These are phyloP conservation scores for Sclerotinia minor DNA, from an alignment of 2,329 filamentous ascomycete genomes.

Conservation along the genomic window DNA sequence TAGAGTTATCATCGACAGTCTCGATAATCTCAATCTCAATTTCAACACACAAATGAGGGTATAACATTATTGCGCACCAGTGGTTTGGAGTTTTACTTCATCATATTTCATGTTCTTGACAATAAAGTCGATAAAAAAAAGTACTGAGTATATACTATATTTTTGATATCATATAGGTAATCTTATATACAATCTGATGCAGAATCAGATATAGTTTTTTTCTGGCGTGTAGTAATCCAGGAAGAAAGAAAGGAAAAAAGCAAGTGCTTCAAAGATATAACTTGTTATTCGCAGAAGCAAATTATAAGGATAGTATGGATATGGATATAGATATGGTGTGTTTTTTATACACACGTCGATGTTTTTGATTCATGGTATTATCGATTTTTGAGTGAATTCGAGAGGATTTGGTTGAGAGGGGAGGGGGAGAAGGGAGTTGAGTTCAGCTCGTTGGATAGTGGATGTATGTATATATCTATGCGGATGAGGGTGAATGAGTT, in stretches of 20 bases:
- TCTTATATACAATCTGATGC: background rate
- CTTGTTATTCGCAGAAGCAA: background rate
- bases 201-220: background rate
- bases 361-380: no score
- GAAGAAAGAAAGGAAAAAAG: background rate
- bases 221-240: background rate
- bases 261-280: background rate
- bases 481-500: no score
- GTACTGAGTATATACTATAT: background rate
- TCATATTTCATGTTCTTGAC: no score
- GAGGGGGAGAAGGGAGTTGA: background rate
- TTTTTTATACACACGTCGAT: background rate
- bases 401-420: background rate
- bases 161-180: background rate
- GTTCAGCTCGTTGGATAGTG: background rate
- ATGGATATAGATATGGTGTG: no score
- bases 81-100: no score
- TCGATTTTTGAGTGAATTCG: background rate
- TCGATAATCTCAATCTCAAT: no score
- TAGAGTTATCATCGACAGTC: background rate
- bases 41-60: no score
- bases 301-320: background rate
- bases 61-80: no score
- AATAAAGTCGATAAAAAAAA: background rate
- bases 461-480: no score